Conservation (phyloP, 164 flowering plant genomes). For the Liquidambar formosana region DNA sequence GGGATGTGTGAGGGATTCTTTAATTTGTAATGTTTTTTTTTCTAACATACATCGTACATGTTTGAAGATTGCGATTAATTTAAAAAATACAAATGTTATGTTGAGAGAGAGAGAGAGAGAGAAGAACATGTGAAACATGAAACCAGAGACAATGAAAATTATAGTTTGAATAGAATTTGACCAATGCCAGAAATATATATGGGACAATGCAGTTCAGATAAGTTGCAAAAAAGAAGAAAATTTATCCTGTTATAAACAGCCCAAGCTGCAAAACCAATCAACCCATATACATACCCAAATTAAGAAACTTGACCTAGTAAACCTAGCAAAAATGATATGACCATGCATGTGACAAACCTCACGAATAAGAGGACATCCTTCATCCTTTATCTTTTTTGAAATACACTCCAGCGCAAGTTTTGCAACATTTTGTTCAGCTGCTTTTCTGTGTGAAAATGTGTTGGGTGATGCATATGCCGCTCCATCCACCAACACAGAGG, state of each 20-base stretch:
- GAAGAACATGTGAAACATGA: not conserved
- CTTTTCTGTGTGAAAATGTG: conserved; percentile 40
- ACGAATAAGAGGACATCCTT: conserved; percentile 29
- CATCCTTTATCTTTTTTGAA: conserved; percentile 27
- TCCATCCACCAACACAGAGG: conserved; percentile 49
- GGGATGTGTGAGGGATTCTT: too few relatives aligned
- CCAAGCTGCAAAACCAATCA: not conserved
- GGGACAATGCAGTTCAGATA: not conserved
- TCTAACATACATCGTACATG: too few relatives aligned
- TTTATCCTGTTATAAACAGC: not conserved
- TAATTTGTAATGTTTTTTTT: too few relatives aligned
- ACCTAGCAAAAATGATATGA: not conserved
- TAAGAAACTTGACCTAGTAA: not conserved
- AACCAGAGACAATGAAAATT: not conserved
- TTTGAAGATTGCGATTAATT: too few relatives aligned
- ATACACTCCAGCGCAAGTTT: conserved; percentile 40
- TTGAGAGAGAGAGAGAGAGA: too few relatives aligned
- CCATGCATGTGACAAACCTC: conserved; percentile 33
- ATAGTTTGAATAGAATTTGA: too few relatives aligned
- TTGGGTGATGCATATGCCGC: conserved; percentile 25
- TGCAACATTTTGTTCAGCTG: conserved; percentile 66
- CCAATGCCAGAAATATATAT: not conserved
- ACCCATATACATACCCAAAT: not conserved
- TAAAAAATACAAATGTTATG: too few relatives aligned
- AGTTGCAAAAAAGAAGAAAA: not conserved